phyloP scores from a whole-genome alignment of 202 grass and related monocot genomes.

The Cymbopogon flexuosus region DNA sequence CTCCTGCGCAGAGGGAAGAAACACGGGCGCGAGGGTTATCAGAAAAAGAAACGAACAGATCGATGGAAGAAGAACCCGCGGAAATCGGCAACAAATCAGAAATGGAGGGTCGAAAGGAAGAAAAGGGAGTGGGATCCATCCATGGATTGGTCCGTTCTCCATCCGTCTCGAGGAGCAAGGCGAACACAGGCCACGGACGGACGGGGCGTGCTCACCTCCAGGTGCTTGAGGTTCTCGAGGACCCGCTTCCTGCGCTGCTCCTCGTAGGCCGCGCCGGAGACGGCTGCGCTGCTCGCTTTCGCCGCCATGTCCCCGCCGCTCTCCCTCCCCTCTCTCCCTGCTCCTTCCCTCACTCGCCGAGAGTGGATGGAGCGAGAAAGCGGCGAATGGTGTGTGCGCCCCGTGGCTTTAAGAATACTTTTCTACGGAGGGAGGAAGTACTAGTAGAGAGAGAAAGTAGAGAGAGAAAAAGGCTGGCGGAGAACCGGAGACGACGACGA shows the following conservation, averaged over 20 bases:
- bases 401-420: background rate
- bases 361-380: background rate
- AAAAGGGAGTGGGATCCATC: background rate
- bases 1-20: slow-evolving; percentile 35
- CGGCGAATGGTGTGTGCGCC: background rate
- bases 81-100: background rate
- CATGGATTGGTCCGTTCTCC: background rate
- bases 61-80: background rate
- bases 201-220: slow-evolving; percentile 45
- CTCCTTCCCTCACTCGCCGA: background rate
- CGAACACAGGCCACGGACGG: too few relatives aligned
- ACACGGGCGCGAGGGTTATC: background rate
- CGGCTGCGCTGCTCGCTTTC: slow-evolving; percentile 26
- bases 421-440: background rate
- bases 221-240: slow-evolving; percentile 85
- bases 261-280: slow-evolving; percentile 54
- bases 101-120: background rate
- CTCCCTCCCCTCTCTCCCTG: background rate
- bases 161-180: background rate
- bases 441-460: background rate
- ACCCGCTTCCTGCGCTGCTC: slow-evolving; percentile 74
- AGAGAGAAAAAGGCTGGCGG: background rate
- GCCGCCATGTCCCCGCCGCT: slow-evolving; percentile 35
- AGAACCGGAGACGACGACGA: background rate
- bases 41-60: background rate